Base-by-base conservation (phyloP, 169 alveolate species). In the Plasmodium billcollinsi region DNA sequence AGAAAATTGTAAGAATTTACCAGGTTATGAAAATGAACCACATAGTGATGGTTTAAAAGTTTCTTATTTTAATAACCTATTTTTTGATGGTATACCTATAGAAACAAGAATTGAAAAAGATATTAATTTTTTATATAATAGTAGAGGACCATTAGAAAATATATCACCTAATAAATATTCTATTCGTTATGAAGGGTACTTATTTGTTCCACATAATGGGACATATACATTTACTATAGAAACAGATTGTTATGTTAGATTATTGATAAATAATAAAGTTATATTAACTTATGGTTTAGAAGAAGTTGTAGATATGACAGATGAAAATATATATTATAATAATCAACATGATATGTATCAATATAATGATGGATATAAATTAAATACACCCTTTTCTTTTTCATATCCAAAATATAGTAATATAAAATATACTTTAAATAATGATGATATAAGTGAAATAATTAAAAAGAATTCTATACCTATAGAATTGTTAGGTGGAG, bases 401-500 rank as follows among this genome's bases (percentile, higher is more conserved):
- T 49, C 66, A 5, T 18, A 3, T 12, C 7, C 14, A n/a, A n/a
- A 18, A 49, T 54, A 18, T 8, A 26, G 78, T 56, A 80, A 85
- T 70, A 29, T 83, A 4, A 80, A 92, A 12, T 88, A 86, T 62
- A 63, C 74, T 11, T 67, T 93, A 15, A 92, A 88, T 50, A 89
- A 95, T 33, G 93, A 89, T 86, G 88, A 90, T 54, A 45, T 69
- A 15, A 86, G 83, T n/a, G 73, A 89, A 15, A 91, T 80, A 26
- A 88, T 69, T 12, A 91, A 88, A 21, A 93, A 24, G 12, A 24
- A 93, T 18, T 96, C 98, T 9, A 91, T 65, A 33, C 93, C 96
- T 3, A 94, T 94, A 74, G 96, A 96, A 74, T 93, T 96, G 29
- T 50, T 93, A 15, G 98, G 97, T 2, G 98, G 98, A 1, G 95